Base-by-base conservation (phyloP, 768 basidiomycete species). In the Dacryopinax primogenitus region DNA sequence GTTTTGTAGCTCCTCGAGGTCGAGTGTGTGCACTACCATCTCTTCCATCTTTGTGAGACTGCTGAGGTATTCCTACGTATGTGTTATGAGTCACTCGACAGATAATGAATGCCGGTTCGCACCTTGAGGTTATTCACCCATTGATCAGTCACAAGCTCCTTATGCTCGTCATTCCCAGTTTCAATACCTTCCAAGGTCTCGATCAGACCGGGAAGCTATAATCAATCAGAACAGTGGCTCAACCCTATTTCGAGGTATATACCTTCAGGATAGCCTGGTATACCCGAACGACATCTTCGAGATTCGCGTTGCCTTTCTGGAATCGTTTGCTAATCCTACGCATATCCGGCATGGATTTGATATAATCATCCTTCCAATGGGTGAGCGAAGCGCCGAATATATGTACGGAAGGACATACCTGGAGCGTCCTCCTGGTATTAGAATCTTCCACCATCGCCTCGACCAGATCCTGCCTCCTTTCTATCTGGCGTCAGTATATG, bases 21-120 rank as follows among this genome's bases (percentile, higher is more conserved):
- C 96, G 44, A 99, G 83, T 0, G 96, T 98, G 67, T 90, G 86
- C 73, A 98, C 92, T 1, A 98, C 94, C 90, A 98, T 94, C 67
- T 93, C 90, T 1, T 82, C 79, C 70, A 93, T 95, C 71, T 90
- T 90, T 13, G 78, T 79, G 3, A 98, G 82, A 62, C 78, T 84
- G 0, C 73, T 74, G 18, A 82, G 76, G 67, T 83, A 81, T 68
- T 85, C 80, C 92, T 94, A 69, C n/a, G 37, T 9, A 37, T 26
- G 16, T 58, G 35, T 62, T 11, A 51, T n/a, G n/a, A 35, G 33
- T 30, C 30, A 2, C n/a, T 26, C 11, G 3, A 11, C 16, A 18
- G n/a, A 44, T 58, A 1, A 33, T 36, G 30, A 12, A 30, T 23
- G 63, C 62, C 62, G 64, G 44, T 32, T 13, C 15, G 28, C 30